Evolutionary conservation across 768 basidiomycete genomes (phyloP).

Genomic region (Mycena filopes): DNA sequence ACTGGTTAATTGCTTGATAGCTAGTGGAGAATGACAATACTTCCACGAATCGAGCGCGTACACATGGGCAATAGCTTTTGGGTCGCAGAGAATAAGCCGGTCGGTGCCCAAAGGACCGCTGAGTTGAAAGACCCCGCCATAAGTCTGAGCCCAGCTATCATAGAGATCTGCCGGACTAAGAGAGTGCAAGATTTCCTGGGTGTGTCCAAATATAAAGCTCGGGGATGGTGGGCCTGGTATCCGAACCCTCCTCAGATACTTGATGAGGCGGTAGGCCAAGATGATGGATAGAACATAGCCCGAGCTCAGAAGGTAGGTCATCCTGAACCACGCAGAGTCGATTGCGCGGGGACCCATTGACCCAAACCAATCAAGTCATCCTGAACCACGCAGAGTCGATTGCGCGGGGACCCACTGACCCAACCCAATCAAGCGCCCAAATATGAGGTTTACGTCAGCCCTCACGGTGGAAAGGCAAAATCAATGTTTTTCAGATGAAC

Average conservation of each 20-base stretch:
- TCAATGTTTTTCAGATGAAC: constrained; percentile 6
- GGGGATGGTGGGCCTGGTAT: constrained; percentile 17
- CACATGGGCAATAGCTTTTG: constrained; percentile 49
- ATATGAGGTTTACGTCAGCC: too few species aligned
- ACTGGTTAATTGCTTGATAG: constrained; percentile 18
- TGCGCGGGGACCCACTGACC: too few species aligned
- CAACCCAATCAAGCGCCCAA: too few species aligned
- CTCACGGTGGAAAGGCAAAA: neutral
- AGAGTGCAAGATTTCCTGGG: neutral
- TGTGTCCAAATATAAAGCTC: constrained; percentile 19
- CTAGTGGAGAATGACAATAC: constrained; percentile 39
- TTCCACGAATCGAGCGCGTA: constrained; percentile 45
- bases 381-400: too few species aligned
- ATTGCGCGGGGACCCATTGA: too few species aligned
- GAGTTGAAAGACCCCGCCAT: constrained; percentile 40
- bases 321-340: too few species aligned
- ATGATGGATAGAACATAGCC: neutral
- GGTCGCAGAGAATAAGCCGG: constrained; percentile 37
- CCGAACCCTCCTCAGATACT: neutral
- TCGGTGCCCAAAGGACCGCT: constrained; percentile 31
- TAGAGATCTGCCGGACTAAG: constrained; percentile 27
- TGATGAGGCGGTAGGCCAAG: constrained; percentile 2
- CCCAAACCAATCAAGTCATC: too few species aligned
- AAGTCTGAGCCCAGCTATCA: constrained; percentile 49
- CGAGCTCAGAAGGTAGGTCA: neutral